Percentiles rank a stretch among this genome's conserved stretches.
Conservation (phyloP, 2,329 filamentous ascomycete genomes). For the Elsinoe batatas region DNA sequence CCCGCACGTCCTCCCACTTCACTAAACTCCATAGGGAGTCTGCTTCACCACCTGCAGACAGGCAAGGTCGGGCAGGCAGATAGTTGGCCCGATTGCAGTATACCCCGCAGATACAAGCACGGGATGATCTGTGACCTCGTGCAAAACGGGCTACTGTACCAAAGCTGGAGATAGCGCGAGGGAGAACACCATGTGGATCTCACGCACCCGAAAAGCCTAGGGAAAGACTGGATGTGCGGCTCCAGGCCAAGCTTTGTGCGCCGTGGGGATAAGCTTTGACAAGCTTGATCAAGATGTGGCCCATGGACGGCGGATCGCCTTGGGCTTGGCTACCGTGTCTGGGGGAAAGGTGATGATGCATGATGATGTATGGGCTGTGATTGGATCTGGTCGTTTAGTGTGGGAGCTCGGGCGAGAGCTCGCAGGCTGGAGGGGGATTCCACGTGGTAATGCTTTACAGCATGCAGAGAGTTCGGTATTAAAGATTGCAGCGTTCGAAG, state of each 20-base stretch:
- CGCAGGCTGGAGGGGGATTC: no score
- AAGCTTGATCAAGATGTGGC: background rate
- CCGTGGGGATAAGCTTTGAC: background rate
- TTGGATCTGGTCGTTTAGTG: no score
- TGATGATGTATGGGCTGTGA: background rate
- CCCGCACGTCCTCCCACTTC: no score
- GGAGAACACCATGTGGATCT: background rate
- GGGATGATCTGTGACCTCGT: background rate
- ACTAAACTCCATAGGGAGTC: no score
- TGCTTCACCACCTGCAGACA: no score
- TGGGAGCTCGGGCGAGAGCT: no score
- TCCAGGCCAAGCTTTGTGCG: background rate
- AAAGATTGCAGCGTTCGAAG: no score
- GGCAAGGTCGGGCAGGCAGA: background rate
- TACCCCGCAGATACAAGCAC: background rate
- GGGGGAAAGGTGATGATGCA: background rate
- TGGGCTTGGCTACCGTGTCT: background rate
- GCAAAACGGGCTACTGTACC: no score
- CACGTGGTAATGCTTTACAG: no score
- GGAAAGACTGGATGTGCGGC: background rate
- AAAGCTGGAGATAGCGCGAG: no score
- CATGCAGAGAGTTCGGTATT: no score
- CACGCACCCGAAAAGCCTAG: background rate
- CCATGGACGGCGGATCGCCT: background rate
- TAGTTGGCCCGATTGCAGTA: background rate